Evolutionary conservation across 2,329 filamentous ascomycete species (phyloP).

Genomic region (Huntiella moniliformis): DNA sequence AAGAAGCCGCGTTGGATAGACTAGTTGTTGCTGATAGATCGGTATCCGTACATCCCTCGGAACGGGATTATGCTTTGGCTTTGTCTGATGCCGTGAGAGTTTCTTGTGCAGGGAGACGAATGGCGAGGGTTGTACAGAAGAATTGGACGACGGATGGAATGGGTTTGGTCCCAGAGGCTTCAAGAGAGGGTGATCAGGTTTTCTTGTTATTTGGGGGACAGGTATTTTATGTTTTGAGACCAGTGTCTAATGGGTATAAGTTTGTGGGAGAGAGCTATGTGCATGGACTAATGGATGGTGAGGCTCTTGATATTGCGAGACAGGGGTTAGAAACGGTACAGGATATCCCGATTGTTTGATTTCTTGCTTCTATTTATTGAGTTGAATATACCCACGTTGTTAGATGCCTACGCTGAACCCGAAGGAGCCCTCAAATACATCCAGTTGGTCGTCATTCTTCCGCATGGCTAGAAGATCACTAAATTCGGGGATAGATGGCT

Average conservation of each 20-base stretch:
- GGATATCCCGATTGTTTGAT: constrained; percentile 9
- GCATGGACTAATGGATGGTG: constrained; percentile 16
- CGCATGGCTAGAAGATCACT: constrained; percentile 37
- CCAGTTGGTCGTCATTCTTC: constrained; percentile 25
- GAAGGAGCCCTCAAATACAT: constrained; percentile 40
- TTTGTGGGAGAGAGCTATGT: constrained; percentile 16
- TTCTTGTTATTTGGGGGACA: constrained; percentile 14
- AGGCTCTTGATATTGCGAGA: constrained; percentile 13
- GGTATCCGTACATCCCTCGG: too few relatives aligned
- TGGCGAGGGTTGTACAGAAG: constrained; percentile 12
- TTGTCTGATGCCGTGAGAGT: constrained; percentile 8
- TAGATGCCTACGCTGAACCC: constrained; percentile 34
- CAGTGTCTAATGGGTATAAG: constrained; percentile 11
- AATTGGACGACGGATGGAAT: constrained; percentile 12
- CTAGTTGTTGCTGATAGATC: too few relatives aligned
- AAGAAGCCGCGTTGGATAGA: constrained; percentile 11
- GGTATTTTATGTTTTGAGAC: constrained; percentile 14
- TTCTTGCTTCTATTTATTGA: not conserved
- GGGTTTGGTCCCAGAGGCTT: constrained; percentile 12
- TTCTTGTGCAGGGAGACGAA: constrained; percentile 11
- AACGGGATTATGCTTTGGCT: too few relatives aligned
- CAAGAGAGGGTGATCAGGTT: constrained; percentile 13
- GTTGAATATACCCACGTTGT: not conserved
- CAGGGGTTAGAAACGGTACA: constrained; percentile 11
- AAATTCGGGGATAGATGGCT: constrained; percentile 35